A percentile compares a stretch with the other conserved stretches of the same genome.
These are phyloP conservation scores for Fallopia convolvulus DNA, from an alignment of 148 eudicot genomes.

Conservation along the genomic window DNA sequence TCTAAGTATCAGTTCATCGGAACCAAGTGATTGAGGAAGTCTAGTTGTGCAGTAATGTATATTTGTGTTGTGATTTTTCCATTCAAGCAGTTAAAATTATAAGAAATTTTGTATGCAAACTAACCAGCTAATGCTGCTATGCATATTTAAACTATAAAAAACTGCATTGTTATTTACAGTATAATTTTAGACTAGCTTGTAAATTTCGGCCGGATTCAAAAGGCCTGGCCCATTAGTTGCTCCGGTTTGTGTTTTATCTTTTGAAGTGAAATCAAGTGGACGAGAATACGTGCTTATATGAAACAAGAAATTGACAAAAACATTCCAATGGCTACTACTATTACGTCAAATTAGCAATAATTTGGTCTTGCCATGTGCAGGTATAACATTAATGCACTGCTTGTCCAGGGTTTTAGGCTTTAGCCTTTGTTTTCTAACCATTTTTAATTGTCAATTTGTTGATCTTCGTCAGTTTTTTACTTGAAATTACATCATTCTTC, in stretches of 20 bases:
- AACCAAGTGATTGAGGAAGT: slow-evolving; percentile 20
- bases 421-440: background rate
- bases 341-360: background rate
- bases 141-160: background rate
- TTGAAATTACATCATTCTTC: background rate
- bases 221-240: no score
- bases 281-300: background rate
- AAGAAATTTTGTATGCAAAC: slow-evolving; percentile 10
- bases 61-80: slow-evolving; percentile 7
- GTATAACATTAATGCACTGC: background rate
- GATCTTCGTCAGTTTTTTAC: background rate
- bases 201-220: background rate
- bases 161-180: background rate
- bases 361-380: background rate
- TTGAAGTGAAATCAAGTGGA: background rate
- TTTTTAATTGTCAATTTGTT: background rate
- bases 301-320: background rate
- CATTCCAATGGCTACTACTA: background rate
- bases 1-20: slow-evolving; percentile 58
- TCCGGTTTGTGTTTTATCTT: no score
- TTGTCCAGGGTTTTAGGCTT: background rate
- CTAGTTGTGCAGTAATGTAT: background rate
- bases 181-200: background rate
- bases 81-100: background rate
- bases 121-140: slow-evolving; percentile 1